phyloP scores from a whole-genome alignment of 2,329 filamentous ascomycete genomes.

The Arthrobotrys musiformis region DNA sequence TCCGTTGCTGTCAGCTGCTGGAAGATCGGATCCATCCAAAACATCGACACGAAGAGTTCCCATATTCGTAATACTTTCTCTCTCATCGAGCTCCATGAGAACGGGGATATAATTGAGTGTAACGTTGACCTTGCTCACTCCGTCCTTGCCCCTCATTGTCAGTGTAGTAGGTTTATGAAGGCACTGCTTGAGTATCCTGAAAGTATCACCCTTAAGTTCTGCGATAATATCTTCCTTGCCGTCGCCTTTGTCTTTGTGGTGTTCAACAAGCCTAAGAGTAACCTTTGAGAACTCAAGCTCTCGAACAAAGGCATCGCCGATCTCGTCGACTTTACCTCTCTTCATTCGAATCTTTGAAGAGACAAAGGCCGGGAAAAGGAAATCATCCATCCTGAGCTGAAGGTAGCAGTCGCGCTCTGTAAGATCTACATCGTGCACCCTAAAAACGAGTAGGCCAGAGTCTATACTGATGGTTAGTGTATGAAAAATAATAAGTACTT shows the following conservation, averaged over 20 bases:
- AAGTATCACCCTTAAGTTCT: conserved; percentile 82
- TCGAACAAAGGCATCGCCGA: conserved; percentile 91
- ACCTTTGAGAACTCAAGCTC: conserved; percentile 97
- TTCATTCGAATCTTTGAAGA: conserved; percentile 79
- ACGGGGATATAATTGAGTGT: conserved; percentile 95
- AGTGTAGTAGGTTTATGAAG: conserved; percentile 85
- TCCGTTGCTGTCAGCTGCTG: conserved; percentile 92
- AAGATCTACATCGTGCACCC: conserved; percentile 88
- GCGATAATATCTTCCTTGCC: conserved; percentile 81
- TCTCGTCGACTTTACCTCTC: conserved; percentile 83
- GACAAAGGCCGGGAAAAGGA: conserved; percentile 87
- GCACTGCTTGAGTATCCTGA: conserved; percentile 87
- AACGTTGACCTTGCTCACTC: conserved; percentile 83
- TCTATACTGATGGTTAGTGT: conserved; percentile 68
- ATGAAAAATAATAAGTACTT: conserved; percentile 52
- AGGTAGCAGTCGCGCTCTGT: conserved; percentile 79
- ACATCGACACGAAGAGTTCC: conserved; percentile 94
- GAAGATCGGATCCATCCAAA: conserved; percentile 85
- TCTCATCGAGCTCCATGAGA: conserved; percentile 91
- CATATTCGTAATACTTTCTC: conserved; percentile 99
- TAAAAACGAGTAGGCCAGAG: conserved; percentile 92
- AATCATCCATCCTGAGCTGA: conserved; percentile 93
- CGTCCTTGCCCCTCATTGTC: conserved; percentile 80
- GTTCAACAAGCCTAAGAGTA: conserved; percentile 85
- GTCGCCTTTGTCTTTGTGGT: conserved; percentile 71